A percentile compares a stretch with the other conserved stretches of the same genome.
Evolutionary conservation across 2,329 filamentous ascomycete genomes (phyloP).

Genomic region (Colletotrichum australisinense): DNA sequence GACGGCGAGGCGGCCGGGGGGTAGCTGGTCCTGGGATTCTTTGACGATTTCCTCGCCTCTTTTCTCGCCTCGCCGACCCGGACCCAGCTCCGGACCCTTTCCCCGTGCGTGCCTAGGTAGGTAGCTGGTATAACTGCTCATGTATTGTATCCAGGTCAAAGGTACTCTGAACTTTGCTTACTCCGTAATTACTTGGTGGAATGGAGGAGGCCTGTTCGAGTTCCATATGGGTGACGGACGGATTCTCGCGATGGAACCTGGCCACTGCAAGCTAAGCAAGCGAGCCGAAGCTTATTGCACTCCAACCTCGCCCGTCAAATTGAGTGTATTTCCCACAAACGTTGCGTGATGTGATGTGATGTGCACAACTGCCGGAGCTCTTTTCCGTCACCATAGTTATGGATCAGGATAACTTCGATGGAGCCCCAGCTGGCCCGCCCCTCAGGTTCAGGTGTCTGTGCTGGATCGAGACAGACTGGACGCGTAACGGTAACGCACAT

Average conservation of each 20-base stretch:
- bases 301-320: not conserved
- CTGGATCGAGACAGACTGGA: not conserved
- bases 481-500: not conserved
- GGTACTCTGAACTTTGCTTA: not conserved
- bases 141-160: not conserved
- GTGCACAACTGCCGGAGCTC: not conserved
- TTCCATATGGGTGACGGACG: not conserved
- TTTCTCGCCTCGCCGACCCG: not conserved
- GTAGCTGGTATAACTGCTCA: not conserved
- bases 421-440: not conserved
- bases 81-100: not conserved
- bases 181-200: not conserved
- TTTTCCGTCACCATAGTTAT: not conserved
- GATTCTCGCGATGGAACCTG: not conserved
- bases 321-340: not conserved
- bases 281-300: not conserved
- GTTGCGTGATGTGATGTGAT: slow-evolving; percentile 3
- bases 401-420: not conserved
- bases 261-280: not conserved
- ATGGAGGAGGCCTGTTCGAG: not conserved
- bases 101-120: not conserved
- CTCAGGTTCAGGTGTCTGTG: not conserved
- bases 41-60: not conserved
- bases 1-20: not conserved
- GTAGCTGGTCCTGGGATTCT: not conserved